phyloP scores from a whole-genome alignment of 257 asterid genomes.

The Cinchona pubescens region DNA sequence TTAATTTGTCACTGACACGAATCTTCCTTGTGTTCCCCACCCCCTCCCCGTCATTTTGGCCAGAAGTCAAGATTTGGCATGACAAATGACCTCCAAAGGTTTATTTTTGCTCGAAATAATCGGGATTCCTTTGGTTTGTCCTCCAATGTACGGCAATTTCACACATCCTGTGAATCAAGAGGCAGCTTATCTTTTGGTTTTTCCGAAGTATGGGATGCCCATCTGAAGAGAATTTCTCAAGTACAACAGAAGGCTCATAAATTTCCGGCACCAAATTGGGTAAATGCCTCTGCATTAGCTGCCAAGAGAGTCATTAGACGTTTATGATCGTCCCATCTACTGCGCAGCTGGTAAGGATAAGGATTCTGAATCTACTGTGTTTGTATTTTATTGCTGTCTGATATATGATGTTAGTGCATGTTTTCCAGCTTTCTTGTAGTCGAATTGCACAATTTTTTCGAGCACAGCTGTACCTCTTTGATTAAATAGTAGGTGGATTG shows the following conservation, averaged over 20 bases:
- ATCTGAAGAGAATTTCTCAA: neutral
- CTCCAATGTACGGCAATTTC: neutral
- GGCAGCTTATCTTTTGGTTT: neutral
- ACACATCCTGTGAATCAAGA: neutral
- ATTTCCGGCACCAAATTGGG: neutral
- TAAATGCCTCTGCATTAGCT: neutral
- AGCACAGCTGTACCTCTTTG: too few relatives aligned
- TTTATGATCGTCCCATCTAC: neutral
- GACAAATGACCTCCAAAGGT: neutral
- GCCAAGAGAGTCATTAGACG: neutral
- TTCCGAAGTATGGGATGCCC: neutral
- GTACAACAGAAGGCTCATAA: neutral
- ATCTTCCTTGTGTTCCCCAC: too few relatives aligned
- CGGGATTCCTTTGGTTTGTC: neutral
- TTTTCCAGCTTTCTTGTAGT: too few relatives aligned
- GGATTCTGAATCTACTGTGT: neutral
- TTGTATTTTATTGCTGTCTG: too few relatives aligned
- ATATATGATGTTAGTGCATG: too few relatives aligned
- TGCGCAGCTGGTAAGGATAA: neutral
- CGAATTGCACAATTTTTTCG: too few relatives aligned
- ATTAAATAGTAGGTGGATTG: too few relatives aligned
- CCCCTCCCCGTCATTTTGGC: neutral
- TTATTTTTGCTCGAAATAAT: neutral
- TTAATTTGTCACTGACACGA: too few relatives aligned
- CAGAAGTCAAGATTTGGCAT: neutral